Base-by-base conservation (phyloP, 768 basidiomycete genomes). In the Agrocybe chaxingu region DNA sequence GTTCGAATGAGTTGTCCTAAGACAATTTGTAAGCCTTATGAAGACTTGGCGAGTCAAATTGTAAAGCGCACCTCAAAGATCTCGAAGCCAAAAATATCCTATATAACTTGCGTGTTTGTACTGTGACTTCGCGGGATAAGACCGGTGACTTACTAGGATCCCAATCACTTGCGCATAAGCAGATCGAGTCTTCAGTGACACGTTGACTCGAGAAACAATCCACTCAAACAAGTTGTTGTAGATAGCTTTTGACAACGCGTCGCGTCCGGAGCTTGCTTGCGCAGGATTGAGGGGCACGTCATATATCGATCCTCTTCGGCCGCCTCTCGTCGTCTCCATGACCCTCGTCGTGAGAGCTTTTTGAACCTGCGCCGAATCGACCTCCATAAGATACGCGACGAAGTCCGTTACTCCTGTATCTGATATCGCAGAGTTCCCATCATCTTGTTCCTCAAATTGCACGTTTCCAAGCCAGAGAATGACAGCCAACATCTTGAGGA, bases 141-240 rank as follows among this genome's bases (percentile, higher is more conserved):
- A 12, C 29, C 34, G 10, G 24, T 24, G 18, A 66, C 83, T 43
- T 48, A 89, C 88, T 66, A 99, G 71, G 56, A 99, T 98, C 43
- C 97, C 96, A 55, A 99, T 92, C 48, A 98, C 75, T 48, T 93
- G 90, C 7, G 86, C 76, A 45, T 81, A 74, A 5, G 83, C 71
- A 44, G 76, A 70, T 37, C 92, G 81, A 4, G 94, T 81, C 68
- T 93, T 95, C 95, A 99, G 97, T 4, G 96, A 98, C 12, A 92
- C 73, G 64, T 99, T 99, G 64, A 99, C 81, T 53, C 92, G 84
- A 11, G 91, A 89, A 38, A 99, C 97, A 59, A 99, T 98, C 97
- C 97, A 99, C 64, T 99, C 96, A 65, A 99, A 98, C 3, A 98
- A 73, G 66, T 98, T 98, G 72, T 95, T 98, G 70, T 99, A 99